Evolutionary conservation across 257 asterid genomes (phyloP), one percentile per base, ranked within the genome.

Genomic region (Solanum lignicaule): DNA sequence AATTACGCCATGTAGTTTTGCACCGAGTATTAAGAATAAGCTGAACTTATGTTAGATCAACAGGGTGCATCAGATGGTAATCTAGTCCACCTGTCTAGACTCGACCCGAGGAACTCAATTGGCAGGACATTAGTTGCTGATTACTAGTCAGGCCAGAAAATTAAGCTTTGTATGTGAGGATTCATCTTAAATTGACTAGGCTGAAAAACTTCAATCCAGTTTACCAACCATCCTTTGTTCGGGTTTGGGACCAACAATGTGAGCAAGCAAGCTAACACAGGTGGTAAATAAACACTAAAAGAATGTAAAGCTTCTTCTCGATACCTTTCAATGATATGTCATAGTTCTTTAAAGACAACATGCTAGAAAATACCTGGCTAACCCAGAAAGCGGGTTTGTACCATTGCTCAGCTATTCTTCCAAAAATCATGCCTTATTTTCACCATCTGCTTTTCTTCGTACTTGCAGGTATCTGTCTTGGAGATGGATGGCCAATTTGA

Each of bases 401-500:
- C 13, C 83, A 76, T 76, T 25, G n/a, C n/a, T 78, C 36, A 78
- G 62, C 25, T 78, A 41, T 41, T 14, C 62, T 78, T 25, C 65
- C n/a, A 15, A 33, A 79, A 9, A 46, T 81, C 85, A 48, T 48
- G 68, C 68, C 11, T 31, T 38, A 9, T 81, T 48, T 82, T 82
- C 43, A 82, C 5, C 69, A 48, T 48, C 46, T 58, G 27, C 62
- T 6, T 20, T 55, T 11, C 29, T 52, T 62, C 46, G n/a, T 7
- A 76, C 14, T 15, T 52, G 41, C 90, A 97, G 99, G 99, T 96
- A 3, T 95, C 99, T 9, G 95, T 97, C 11, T 58, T 96, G 95
- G 99, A 97, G 90, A 97, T 97, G 99, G 99, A 97, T 20, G 99
- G 99, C 21, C 98, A 95, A 73, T 97, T 97, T 32, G 99, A 97